Evolutionary conservation across 305 asterid species (phyloP), one percentile per base, ranked within the genome.

Genomic region (Plantago coronopus): DNA sequence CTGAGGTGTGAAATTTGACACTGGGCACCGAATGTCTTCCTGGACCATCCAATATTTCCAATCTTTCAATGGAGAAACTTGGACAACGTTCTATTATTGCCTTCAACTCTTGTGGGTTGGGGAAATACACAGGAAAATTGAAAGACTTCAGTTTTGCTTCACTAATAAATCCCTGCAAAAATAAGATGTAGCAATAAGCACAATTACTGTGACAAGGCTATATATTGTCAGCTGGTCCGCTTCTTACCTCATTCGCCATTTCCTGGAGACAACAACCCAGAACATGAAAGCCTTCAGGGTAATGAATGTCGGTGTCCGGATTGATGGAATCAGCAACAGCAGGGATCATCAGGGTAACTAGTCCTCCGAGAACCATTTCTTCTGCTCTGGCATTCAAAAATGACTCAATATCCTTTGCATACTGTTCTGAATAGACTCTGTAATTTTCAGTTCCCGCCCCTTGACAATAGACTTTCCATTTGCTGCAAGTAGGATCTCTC

Each of bases 361-460:
- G 25, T 17, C 70, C 67, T 13, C 70, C 75, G 17, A 9, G 25
- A 48, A 64, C 70, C 22, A 70, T 5, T 53, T 62, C 69, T 31
- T 31, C 13, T 10, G 56, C 72, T 6, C 73, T 61, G 15, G 68
- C 62, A 5, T 61, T 17, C 51, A 68, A 29, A 34, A 61, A 68
- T 16, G 44, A 7, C 2, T 10, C 62, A 3, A 68, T 27, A 21
- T 68, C 73, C 27, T 45, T 55, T 3, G 19, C 56, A 15, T 13
- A 68, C 38, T 61, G 72, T 27, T n/a, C 21, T 2, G 59, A 48
- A 61, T 61, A 68, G 3, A 58, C 72, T 7, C 23, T 29, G 14
- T 18, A 5, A 16, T 59, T 60, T 37, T 67, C 47, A 16, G 25
- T 48, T 16, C 37, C 40, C 0, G 29, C 72, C 40, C 40, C 66